These are phyloP conservation scores for Miamiensis avidus DNA, from an alignment of 169 alveolate species.

Conservation along the genomic window DNA sequence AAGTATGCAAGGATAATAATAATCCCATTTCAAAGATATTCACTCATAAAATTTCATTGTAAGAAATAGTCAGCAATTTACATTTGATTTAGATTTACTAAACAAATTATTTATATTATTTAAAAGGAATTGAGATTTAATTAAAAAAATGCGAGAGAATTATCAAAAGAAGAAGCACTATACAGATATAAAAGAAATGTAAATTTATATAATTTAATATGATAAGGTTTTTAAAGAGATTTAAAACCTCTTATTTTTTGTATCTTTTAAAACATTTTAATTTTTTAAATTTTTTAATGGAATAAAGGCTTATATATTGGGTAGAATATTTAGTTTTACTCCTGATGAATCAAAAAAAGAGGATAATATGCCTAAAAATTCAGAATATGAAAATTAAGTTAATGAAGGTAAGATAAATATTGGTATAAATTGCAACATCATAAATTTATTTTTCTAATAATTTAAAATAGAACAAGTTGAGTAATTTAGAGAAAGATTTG, in stretches of 20 bases:
- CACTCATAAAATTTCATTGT: not conserved
- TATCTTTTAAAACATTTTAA: too few species aligned
- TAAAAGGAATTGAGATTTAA: constrained; percentile 24
- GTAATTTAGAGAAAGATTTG: not conserved
- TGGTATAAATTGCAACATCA: not conserved
- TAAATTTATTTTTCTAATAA: not conserved
- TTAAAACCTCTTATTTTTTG: too few species aligned
- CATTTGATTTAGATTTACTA: too few species aligned
- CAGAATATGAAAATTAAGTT: not conserved
- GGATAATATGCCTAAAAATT: not conserved
- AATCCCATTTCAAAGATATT: not conserved
- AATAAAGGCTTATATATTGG: constrained; percentile 6
- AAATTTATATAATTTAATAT: not conserved
- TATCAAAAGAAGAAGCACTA: constrained; percentile 19
- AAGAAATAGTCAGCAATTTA: too few species aligned
- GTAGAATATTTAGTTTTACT: constrained; percentile 16
- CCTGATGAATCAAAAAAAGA: not conserved
- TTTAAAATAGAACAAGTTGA: constrained; percentile 5
- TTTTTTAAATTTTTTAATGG: not conserved
- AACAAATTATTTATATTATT: too few species aligned
- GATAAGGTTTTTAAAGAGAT: not conserved
- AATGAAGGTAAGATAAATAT: constrained; percentile 7
- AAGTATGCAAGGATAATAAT: not conserved
- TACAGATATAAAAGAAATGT: constrained; percentile 25
- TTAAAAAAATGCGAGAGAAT: constrained; percentile 2